phyloP scores from a whole-genome alignment of 2,329 filamentous ascomycete species.

The Polytolypa hystricis region DNA sequence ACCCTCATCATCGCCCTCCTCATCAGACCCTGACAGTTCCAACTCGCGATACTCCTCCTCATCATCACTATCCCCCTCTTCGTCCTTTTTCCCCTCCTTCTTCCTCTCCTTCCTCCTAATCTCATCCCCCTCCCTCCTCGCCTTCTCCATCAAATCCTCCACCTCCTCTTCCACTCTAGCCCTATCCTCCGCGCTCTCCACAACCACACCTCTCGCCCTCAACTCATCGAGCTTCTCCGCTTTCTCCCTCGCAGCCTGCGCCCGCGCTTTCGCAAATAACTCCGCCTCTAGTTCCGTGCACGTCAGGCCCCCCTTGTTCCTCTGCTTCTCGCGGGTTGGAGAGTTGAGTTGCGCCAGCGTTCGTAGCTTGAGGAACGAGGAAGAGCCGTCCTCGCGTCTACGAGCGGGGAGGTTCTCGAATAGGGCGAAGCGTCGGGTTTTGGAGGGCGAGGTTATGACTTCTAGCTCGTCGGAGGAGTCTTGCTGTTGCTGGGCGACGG shows the following conservation, averaged over 20 bases:
- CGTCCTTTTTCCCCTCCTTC: constrained; percentile 54
- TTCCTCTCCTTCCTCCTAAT: constrained; percentile 68
- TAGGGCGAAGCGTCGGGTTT: constrained; percentile 40
- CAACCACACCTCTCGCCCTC: constrained; percentile 63
- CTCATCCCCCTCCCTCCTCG: constrained; percentile 66
- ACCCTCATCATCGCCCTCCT: constrained; percentile 16
- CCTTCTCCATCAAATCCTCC: constrained; percentile 79
- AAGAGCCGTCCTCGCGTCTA: constrained; percentile 45
- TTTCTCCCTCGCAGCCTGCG: constrained; percentile 69
- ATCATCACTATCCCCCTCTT: constrained; percentile 40
- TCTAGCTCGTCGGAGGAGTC: constrained; percentile 49
- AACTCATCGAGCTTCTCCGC: constrained; percentile 67
- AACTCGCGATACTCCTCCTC: constrained; percentile 33
- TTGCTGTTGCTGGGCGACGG: constrained; percentile 24
- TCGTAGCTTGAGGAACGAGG: constrained; percentile 57
- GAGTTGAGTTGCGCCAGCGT: constrained; percentile 61
- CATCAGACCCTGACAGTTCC: constrained; percentile 18
- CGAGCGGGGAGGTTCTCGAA: constrained; percentile 59
- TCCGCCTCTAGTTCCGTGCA: constrained; percentile 56
- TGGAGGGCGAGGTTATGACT: constrained; percentile 41
- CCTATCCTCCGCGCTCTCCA: constrained; percentile 79
- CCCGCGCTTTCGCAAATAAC: constrained; percentile 60
- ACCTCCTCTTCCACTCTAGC: constrained; percentile 71
- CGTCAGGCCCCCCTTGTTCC: constrained; percentile 55
- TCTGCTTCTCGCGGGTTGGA: constrained; percentile 35